phyloP scores from a whole-genome alignment of 1,139 yeast species.

The Lodderomyces oxycetoniae region DNA sequence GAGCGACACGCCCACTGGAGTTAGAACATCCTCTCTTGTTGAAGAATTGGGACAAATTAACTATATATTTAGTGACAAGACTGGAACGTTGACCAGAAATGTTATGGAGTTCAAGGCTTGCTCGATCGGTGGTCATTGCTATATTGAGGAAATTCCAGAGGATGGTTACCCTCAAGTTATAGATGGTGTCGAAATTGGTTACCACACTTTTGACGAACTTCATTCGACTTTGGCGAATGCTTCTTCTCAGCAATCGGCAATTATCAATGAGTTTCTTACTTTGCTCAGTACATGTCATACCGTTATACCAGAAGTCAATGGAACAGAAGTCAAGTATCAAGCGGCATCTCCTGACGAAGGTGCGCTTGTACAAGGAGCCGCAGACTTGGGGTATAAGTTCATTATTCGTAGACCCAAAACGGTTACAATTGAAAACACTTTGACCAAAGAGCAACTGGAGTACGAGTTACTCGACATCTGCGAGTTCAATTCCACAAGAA shows the following conservation, averaged over 20 bases:
- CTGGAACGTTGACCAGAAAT: constrained; percentile 92
- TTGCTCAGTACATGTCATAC: constrained; percentile 93
- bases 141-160: constrained; percentile 86
- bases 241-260: constrained; percentile 47
- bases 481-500: constrained; percentile 95
- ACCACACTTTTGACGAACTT: constrained; percentile 65
- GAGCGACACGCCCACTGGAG: constrained; percentile 91
- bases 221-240: constrained; percentile 44
- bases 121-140: constrained; percentile 88
- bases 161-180: constrained; percentile 67
- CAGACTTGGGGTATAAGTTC: constrained; percentile 74
- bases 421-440: constrained; percentile 60
- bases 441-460: constrained; percentile 29
- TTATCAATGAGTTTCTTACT: constrained; percentile 79
- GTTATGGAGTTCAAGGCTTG: constrained; percentile 97
- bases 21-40: constrained; percentile 89
- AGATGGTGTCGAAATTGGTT: constrained; percentile 83
- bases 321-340: constrained; percentile 68
- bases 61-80: constrained; percentile 91
- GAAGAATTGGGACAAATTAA: constrained; percentile 97
- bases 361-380: constrained; percentile 96
- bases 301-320: constrained; percentile 84
- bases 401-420: constrained; percentile 80
- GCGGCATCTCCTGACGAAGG: constrained; percentile 99
- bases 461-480: constrained; percentile 86